phyloP scores from a whole-genome alignment of 2,329 filamentous ascomycete species.

The Scedosporium minutisporum region DNA sequence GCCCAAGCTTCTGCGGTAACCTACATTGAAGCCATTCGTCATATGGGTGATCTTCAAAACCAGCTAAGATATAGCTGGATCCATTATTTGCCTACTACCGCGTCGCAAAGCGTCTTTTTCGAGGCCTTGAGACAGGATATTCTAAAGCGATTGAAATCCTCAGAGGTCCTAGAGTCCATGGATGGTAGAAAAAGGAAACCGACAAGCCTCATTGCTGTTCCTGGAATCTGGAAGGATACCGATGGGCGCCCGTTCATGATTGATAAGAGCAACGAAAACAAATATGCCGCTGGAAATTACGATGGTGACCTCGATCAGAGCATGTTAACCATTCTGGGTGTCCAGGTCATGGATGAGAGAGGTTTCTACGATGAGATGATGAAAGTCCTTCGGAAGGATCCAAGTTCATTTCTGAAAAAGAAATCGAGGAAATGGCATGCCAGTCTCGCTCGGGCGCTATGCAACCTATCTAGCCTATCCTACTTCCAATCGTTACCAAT shows the following conservation, averaged over 20 bases:
- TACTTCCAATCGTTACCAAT: not conserved
- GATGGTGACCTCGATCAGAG: not conserved
- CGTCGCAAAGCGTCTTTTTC: slow-evolving; percentile 3
- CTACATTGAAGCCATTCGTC: slow-evolving; percentile 1
- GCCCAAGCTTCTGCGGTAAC: not conserved
- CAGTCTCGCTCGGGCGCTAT: not conserved
- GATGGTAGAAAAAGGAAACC: not conserved
- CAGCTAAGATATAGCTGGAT: slow-evolving; percentile 11
- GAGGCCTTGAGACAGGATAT: not conserved
- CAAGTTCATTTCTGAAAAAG: not conserved
- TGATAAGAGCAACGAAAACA: not conserved
- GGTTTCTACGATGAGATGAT: not conserved
- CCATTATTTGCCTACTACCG: not conserved
- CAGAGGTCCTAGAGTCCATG: not conserved
- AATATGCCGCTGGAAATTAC: not conserved
- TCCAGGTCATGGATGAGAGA: not conserved
- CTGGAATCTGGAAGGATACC: not conserved
- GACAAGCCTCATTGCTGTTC: not conserved
- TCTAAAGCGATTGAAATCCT: not conserved
- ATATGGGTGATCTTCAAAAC: slow-evolving; percentile 5
- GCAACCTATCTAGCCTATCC: not conserved
- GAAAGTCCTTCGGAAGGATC: not conserved
- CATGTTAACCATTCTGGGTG: not conserved
- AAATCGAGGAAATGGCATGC: slow-evolving; percentile 6
- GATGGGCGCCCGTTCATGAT: not conserved